Percentiles rank a stretch among this genome's conserved stretches.
Conservation (phyloP, 805 yeast species). For the Kodamaea sagamina region DNA sequence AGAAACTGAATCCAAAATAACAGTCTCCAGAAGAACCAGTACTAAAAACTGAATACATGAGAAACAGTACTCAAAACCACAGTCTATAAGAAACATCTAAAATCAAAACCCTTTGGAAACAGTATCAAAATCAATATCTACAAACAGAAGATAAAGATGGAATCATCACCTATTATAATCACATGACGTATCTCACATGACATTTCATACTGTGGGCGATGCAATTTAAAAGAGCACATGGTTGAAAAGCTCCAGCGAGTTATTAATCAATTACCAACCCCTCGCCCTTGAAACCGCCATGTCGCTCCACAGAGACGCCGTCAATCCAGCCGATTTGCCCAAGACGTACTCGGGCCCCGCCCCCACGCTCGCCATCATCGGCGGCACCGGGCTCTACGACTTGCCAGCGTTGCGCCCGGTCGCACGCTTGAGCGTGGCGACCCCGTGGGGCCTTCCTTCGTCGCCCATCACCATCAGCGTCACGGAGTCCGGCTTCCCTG, state of each 20-base stretch:
- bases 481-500: conserved; percentile 73
- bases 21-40: too few species aligned
- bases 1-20: too few species aligned
- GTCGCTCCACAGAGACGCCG: conserved; percentile 40
- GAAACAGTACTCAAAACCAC: too few species aligned
- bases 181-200: neutral
- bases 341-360: conserved; percentile 56
- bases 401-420: conserved; percentile 81
- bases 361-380: conserved; percentile 85
- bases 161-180: neutral
- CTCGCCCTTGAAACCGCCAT: conserved; percentile 16
- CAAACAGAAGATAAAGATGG: too few species aligned
- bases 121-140: too few species aligned
- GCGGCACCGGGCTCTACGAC: conserved; percentile 97
- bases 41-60: too few species aligned
- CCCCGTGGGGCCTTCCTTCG: conserved; percentile 98
- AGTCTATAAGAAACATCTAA: too few species aligned
- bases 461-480: conserved; percentile 90
- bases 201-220: neutral
- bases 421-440: conserved; percentile 74
- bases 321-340: conserved; percentile 41
- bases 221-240: conserved; percentile 3
- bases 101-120: too few species aligned
- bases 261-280: too few species aligned
- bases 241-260: neutral